Percentiles rank a stretch among this genome's conserved stretches.
phyloP scores from a whole-genome alignment of 305 asterid species.

The Fraxinus baroniana region DNA sequence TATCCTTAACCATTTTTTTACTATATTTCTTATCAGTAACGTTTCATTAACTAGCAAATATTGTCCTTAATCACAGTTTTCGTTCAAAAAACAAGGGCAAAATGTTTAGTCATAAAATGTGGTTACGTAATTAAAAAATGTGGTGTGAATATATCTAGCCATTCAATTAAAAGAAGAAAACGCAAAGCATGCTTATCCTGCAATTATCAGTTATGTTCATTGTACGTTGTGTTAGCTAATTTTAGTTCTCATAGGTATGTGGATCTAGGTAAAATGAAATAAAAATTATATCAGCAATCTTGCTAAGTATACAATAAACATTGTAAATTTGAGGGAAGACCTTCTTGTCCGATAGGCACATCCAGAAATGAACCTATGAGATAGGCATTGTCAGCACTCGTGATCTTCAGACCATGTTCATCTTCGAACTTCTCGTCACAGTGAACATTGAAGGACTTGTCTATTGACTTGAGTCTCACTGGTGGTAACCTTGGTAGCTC shows the following conservation, averaged over 20 bases:
- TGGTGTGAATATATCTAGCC: not conserved
- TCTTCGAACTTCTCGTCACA: constrained; percentile 90
- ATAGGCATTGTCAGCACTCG: constrained; percentile 59
- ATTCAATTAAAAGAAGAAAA: not conserved
- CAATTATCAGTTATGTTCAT: not conserved
- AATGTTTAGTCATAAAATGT: not conserved
- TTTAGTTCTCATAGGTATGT: not conserved
- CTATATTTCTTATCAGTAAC: not conserved
- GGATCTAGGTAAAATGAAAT: not conserved
- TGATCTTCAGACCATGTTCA: constrained; percentile 56
- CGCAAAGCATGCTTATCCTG: not conserved
- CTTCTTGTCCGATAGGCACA: constrained; percentile 96
- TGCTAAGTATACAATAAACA: constrained; percentile 14
- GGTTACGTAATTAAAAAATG: not conserved
- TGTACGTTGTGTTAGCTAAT: not conserved
- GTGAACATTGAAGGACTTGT: constrained; percentile 70
- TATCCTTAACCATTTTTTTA: not conserved
- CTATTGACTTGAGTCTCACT: constrained; percentile 83
- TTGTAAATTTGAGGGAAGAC: constrained; percentile 35
- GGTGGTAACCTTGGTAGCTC: constrained; percentile 90
- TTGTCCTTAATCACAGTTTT: not conserved
- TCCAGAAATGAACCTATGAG: constrained; percentile 89
- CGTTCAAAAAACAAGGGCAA: not conserved
- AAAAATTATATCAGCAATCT: not conserved
- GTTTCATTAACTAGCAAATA: not conserved